Percentiles rank a stretch among this genome's conserved stretches.
These are phyloP conservation scores for Haematococcus lacustris DNA, from an alignment of 139 green algal species.

Conservation along the genomic window DNA sequence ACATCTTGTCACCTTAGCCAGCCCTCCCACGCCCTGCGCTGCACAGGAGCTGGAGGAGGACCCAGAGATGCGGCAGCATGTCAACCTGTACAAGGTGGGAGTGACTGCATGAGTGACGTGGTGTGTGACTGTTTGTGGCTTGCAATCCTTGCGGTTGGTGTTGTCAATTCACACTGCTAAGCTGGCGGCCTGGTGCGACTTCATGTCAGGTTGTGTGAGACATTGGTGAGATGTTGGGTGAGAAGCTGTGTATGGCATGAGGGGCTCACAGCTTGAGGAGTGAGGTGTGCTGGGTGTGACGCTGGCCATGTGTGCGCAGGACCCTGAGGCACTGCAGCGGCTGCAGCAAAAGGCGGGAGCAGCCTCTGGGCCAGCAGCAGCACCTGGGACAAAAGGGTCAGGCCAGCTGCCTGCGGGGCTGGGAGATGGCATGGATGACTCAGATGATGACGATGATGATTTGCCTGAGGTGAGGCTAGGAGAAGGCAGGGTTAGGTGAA, in stretches of 20 bases:
- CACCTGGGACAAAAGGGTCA: not conserved
- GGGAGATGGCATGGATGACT: slow-evolving; percentile 7
- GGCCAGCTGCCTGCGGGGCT: not conserved
- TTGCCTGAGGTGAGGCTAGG: slow-evolving; percentile 26
- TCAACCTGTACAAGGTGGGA: slow-evolving; percentile 46
- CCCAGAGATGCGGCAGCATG: slow-evolving; percentile 31
- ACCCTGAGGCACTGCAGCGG: not conserved
- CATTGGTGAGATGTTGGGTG: not conserved
- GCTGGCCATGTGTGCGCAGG: not conserved
- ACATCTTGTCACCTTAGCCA: too few relatives aligned
- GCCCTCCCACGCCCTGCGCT: too few relatives aligned
- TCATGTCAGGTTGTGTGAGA: not conserved
- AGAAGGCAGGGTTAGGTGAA: not conserved
- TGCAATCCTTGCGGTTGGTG: not conserved
- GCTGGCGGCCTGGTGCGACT: not conserved
- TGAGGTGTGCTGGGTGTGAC: not conserved
- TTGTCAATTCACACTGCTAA: too few relatives aligned
- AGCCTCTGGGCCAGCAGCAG: slow-evolving; percentile 6
- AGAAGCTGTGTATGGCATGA: not conserved
- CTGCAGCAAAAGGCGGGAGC: not conserved
- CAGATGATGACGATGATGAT: slow-evolving; percentile 42
- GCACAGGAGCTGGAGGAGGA: slow-evolving; percentile 53
- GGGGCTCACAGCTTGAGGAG: not conserved
- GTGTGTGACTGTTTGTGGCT: not conserved
- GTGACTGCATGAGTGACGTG: slow-evolving; percentile 78